These are phyloP conservation scores for Myriosclerotinia duriaeana DNA, from an alignment of 2,329 filamentous ascomycete genomes.

Conservation along the genomic window DNA sequence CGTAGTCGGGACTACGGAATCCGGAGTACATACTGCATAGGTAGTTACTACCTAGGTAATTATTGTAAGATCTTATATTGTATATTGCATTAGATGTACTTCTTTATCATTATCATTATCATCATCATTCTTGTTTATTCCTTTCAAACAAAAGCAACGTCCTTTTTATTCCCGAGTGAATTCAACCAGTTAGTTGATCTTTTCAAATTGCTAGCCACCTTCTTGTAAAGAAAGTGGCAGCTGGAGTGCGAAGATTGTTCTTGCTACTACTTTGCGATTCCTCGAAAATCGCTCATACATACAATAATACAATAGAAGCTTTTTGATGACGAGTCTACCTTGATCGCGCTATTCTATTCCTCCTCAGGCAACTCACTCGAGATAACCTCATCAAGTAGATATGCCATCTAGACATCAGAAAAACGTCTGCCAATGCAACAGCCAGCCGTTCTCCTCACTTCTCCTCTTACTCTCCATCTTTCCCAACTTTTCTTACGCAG, in stretches of 20 bases:
- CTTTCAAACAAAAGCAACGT: too few species aligned
- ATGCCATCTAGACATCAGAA: slow-evolving; percentile 14
- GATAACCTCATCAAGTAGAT: neutral
- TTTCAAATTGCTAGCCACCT: too few species aligned
- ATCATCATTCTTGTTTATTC: neutral
- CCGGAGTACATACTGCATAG: too few species aligned
- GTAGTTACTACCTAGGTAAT: too few species aligned
- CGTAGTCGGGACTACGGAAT: too few species aligned
- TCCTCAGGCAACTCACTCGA: neutral
- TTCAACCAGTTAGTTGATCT: too few species aligned
- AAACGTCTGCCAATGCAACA: slow-evolving; percentile 28
- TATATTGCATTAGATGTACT: too few species aligned
- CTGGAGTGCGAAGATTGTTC: slow-evolving; percentile 1
- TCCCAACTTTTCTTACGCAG: slow-evolving; percentile 30
- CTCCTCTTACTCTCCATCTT: slow-evolving; percentile 36
- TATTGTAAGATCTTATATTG: too few species aligned
- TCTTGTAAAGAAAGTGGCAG: neutral
- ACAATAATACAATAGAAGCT: slow-evolving; percentile 10
- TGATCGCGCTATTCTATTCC: neutral
- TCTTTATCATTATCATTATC: neutral
- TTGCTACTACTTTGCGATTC: neutral
- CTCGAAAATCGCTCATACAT: slow-evolving; percentile 5
- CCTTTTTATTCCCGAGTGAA: too few species aligned
- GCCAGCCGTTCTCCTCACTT: slow-evolving; percentile 27
- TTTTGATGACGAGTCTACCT: slow-evolving; percentile 9